Conservation (phyloP, 2,329 filamentous ascomycete species). For the Knoxdaviesia proteae region DNA sequence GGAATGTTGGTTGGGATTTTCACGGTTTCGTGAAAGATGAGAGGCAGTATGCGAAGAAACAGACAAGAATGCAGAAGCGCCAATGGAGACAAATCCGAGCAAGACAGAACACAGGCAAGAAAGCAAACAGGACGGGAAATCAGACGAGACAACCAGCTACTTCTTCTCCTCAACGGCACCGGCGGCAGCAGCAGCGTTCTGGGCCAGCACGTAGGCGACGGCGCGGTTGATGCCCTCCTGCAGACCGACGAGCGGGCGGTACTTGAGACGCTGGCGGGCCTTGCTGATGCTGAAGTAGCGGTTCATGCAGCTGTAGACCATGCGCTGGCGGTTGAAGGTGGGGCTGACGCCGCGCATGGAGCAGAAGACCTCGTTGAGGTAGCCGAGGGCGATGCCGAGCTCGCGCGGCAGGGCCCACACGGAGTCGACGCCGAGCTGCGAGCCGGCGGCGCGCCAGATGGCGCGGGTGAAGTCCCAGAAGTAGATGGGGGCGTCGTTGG, state of each 20-base stretch:
- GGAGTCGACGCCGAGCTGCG: slow-evolving; percentile 25
- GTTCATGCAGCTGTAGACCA: slow-evolving; percentile 52
- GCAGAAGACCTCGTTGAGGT: slow-evolving; percentile 29
- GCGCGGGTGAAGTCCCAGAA: slow-evolving; percentile 77
- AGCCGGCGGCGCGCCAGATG: slow-evolving; percentile 48
- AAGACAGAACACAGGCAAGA: background rate
- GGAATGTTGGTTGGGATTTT: too few species aligned
- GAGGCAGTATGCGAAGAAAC: too few species aligned
- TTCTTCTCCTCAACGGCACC: slow-evolving; percentile 1
- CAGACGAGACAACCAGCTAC: background rate
- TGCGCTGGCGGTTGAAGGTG: slow-evolving; percentile 36
- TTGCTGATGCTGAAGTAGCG: slow-evolving; percentile 62
- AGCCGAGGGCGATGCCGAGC: slow-evolving; percentile 29
- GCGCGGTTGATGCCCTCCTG: slow-evolving; percentile 39
- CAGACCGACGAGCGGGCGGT: slow-evolving; percentile 43
- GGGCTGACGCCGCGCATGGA: slow-evolving; percentile 27
- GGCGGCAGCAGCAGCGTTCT: slow-evolving; percentile 8
- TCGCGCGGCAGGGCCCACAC: slow-evolving; percentile 33
- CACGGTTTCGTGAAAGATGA: too few species aligned
- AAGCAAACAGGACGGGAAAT: background rate
- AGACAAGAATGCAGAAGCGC: too few species aligned
- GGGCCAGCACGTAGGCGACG: slow-evolving; percentile 32
- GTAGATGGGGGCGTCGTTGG: slow-evolving; percentile 72
- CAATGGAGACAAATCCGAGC: background rate
- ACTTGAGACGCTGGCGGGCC: slow-evolving; percentile 49